Conservation (phyloP, 1,284 basidiomycete genomes). For the Ceratobasidium sp. region DNA sequence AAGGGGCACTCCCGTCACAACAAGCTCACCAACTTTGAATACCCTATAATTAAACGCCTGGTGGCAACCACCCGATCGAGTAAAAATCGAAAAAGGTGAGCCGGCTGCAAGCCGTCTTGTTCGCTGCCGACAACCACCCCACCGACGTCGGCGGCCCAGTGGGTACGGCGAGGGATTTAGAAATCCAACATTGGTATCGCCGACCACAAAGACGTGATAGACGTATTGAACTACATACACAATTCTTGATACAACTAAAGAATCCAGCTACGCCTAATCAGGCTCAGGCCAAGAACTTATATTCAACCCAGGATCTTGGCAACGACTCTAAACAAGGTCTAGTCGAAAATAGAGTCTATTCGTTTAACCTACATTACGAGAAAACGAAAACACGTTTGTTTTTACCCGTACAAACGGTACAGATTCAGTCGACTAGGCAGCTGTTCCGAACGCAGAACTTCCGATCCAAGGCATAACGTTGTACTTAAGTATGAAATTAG, state of each 20-base stretch:
- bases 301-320: not conserved
- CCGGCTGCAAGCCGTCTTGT: not conserved
- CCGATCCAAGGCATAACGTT: slow-evolving; percentile 94
- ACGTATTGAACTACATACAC: slow-evolving; percentile 25
- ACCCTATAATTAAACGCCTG: too few relatives aligned
- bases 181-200: not conserved
- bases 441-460: slow-evolving; percentile 80
- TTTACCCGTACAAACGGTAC: slow-evolving; percentile 64
- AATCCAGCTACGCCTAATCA: too few relatives aligned
- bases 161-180: not conserved
- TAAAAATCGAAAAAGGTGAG: not conserved
- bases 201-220: not conserved
- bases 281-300: too few relatives aligned
- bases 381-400: not conserved
- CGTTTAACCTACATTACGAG: not conserved
- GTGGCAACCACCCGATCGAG: not conserved
- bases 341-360: not conserved
- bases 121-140: slow-evolving; percentile 15
- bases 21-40: too few relatives aligned
- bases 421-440: slow-evolving; percentile 69
- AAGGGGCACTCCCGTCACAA: too few relatives aligned
- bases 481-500: slow-evolving; percentile 84
- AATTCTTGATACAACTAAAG: too few relatives aligned
- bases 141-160: slow-evolving; percentile 3
- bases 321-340: too few relatives aligned